A percentile compares a stretch with the other conserved stretches of the same genome.
phyloP scores from a whole-genome alignment of 768 basidiomycete genomes.

The Coprinopsis sp. region DNA sequence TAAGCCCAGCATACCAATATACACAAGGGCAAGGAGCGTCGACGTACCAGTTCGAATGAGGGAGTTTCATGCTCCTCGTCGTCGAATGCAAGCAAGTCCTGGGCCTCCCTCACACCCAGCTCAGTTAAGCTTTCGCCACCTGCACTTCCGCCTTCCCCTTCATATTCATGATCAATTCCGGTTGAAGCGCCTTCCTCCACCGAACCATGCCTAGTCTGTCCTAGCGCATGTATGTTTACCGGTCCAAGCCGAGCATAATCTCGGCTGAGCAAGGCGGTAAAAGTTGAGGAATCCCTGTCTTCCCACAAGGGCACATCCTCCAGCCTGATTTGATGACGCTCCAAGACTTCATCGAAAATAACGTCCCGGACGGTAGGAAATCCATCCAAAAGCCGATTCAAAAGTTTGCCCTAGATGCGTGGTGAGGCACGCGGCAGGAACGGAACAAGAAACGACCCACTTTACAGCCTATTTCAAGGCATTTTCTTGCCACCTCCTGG shows the following conservation, averaged over 20 bases:
- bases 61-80: constrained; percentile 8
- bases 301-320: constrained; percentile 55
- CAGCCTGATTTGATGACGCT: constrained; percentile 46
- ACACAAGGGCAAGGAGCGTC: background rate
- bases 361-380: constrained; percentile 38
- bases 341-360: constrained; percentile 43
- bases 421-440: background rate
- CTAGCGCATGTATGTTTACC: constrained; percentile 22
- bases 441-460: constrained; percentile 23
- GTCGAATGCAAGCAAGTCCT: constrained; percentile 1
- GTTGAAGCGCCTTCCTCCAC: constrained; percentile 11
- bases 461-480: constrained; percentile 61
- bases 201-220: constrained; percentile 15
- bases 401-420: constrained; percentile 52
- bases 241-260: constrained; percentile 38
- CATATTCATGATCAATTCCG: constrained; percentile 9
- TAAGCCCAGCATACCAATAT: background rate
- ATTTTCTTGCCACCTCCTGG: constrained; percentile 54
- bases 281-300: constrained; percentile 38
- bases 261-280: constrained; percentile 49
- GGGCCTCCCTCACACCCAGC: background rate
- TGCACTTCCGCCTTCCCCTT: constrained; percentile 5
- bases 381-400: constrained; percentile 50
- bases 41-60: constrained; percentile 2
- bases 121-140: constrained; percentile 8